A percentile compares a stretch with the other conserved stretches of the same genome.
phyloP scores from a whole-genome alignment of 192 early-diverging fungal species.

The Umbelopsis sp. region DNA sequence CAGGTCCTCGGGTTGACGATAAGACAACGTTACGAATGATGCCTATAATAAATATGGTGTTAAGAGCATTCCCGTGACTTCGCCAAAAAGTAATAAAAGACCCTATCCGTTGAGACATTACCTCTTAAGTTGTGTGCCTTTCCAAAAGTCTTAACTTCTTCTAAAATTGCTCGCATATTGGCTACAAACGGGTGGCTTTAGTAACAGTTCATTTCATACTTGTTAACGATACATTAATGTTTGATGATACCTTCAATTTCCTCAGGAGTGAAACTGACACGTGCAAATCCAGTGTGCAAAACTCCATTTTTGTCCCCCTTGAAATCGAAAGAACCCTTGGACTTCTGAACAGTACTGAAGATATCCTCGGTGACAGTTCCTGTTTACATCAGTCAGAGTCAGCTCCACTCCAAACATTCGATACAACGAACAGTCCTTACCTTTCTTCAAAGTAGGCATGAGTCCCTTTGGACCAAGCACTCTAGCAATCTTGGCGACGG shows the following conservation, averaged over 20 bases:
- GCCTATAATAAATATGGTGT: slow-evolving; percentile 22
- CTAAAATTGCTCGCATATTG: slow-evolving; percentile 62
- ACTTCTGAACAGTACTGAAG: slow-evolving; percentile 55
- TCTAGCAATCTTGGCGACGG: slow-evolving; percentile 85
- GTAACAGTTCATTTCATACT: too few relatives aligned
- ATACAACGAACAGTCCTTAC: slow-evolving; percentile 23
- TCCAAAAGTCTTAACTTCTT: slow-evolving; percentile 59
- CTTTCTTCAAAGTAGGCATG: slow-evolving; percentile 89
- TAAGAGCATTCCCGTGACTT: neutral
- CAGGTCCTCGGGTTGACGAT: slow-evolving; percentile 71
- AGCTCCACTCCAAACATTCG: slow-evolving; percentile 16
- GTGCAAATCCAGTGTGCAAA: slow-evolving; percentile 56
- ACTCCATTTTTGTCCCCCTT: slow-evolving; percentile 72
- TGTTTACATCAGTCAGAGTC: neutral
- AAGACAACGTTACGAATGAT: slow-evolving; percentile 64
- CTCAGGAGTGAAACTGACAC: slow-evolving; percentile 25
- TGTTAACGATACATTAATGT: too few relatives aligned
- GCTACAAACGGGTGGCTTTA: slow-evolving; percentile 33
- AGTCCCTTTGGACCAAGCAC: slow-evolving; percentile 93
- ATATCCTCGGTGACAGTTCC: slow-evolving; percentile 82
- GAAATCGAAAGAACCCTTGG: slow-evolving; percentile 75
- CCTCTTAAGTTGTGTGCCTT: slow-evolving; percentile 53
- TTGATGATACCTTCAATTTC: slow-evolving; percentile 29
- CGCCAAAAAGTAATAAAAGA: neutral
- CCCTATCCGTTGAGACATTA: slow-evolving; percentile 20